Evolutionary conservation across 768 basidiomycete species (phyloP), one percentile per base, ranked within the genome.

Genomic region (Peribolospora kevripleyi): DNA sequence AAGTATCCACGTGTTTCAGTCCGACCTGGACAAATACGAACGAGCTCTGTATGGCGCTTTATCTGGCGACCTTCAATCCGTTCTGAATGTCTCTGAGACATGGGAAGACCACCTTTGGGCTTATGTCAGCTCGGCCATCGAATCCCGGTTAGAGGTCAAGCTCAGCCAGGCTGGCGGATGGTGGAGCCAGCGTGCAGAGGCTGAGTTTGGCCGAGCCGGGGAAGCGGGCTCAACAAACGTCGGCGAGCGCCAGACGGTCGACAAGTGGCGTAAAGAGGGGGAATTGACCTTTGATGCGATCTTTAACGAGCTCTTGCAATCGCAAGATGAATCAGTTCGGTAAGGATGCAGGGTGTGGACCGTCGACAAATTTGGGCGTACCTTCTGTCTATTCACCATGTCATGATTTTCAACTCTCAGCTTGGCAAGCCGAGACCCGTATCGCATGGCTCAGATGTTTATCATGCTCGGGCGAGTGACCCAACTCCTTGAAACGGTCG

Each of bases 41-140:
- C 80, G 87, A n/a, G 74, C 79, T 1, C 70, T 97, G 0, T 90
- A 87, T 61, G 90, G 88, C 0, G 79, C 87, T 0, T 75, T 98
- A 6, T 79, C 68, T 5, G 70, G 70, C 73, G 38, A 90, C 79
- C 41, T 81, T 73, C 9, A 75, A 72, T 49, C 79, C 74, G 66
- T 71, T 2, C 78, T 81, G 58, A 73, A 78, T 0, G 77, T 81
- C 3, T 90, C 85, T 63, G 69, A 79, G 42, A 81, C 83, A 25
- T 97, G 91, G 90, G 84, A 90, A 63, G 93, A 98, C 63, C 81
- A 90, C 64, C 71, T 97, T 0, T 98, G 93, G 93, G 85, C 84
- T 0, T 80, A 84, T 56, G 71, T 88, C 52, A 79, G 78, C 60
- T 73, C 84, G 51, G 70, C 84, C 45, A 81, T 83, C 61, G 84